Evolutionary conservation across 352 stramenopile species (phyloP), one percentile per base, ranked within the genome.

Genomic region (Vaucheria bursata): DNA sequence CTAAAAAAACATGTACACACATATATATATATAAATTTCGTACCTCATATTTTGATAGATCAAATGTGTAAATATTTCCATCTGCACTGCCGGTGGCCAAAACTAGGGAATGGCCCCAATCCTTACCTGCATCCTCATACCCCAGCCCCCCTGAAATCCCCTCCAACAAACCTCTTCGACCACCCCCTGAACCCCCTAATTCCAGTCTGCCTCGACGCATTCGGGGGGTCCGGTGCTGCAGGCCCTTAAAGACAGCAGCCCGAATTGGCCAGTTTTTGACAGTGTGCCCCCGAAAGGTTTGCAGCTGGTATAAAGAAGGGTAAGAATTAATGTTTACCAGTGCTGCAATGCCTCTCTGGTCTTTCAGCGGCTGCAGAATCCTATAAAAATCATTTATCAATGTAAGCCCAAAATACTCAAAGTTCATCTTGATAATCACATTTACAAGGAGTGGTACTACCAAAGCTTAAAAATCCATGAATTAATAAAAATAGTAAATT

Each of bases 231-330:
- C 75, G 75, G 49, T 81, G 75, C 50, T 81, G 75, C 38, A 81
- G 69, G 49, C 75, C 75, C 35, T 70, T 68, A 65, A 81, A 81
- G 45, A 81, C 76, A 0, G 75, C 75, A 32, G 34, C 71, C 53
- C 75, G 37, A 49, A 80, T 80, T 6, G 75, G 75, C 75, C 75
- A 80, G 39, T 80, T 80, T 70, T 80, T 77, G 66, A 75, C 68
- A 32, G 75, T 80, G 29, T 80, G 75, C 8, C 75, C 75, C 37
- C 75, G n/a, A 8, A 80, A 50, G 6, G 75, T 70, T 38, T 74
- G 75, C 75, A 80, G 70, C 29, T n/a, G n/a, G n/a, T n/a, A n/a
- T n/a, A n/a, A n/a, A n/a, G n/a, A n/a, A 79, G 59, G n/a, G n/a
- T n/a, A n/a, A n/a, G n/a, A n/a, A n/a, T n/a, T n/a, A n/a, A n/a